A percentile compares a stretch with the other conserved stretches of the same genome.
Conservation (phyloP, 805 yeast species). For the Wickerhamomyces silvicola region DNA sequence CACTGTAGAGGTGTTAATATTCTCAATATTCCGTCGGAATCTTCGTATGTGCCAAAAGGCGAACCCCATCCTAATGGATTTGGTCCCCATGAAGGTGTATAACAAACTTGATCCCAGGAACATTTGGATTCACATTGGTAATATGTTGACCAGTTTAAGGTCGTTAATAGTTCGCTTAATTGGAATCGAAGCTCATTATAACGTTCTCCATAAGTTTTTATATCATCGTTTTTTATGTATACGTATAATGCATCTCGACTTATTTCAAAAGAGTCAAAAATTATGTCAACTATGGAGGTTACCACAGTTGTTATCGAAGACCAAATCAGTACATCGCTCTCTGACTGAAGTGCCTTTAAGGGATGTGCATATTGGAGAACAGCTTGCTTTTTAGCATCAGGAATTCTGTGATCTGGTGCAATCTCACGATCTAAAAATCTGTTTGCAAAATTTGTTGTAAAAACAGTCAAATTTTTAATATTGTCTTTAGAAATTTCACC, state of each 20-base stretch:
- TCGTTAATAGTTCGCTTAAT: constrained; percentile 18
- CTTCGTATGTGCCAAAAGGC: constrained; percentile 19
- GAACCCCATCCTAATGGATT: constrained; percentile 40
- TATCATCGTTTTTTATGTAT: constrained; percentile 12
- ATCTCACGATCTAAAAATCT: constrained; percentile 30
- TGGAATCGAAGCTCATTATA: neutral
- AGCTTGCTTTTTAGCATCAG: constrained; percentile 28
- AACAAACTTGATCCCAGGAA: constrained; percentile 43
- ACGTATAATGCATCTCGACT: constrained; percentile 23
- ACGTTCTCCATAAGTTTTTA: constrained; percentile 11
- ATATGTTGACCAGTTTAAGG: constrained; percentile 36
- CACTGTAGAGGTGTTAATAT: constrained; percentile 16
- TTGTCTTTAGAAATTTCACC: constrained; percentile 7
- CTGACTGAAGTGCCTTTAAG: constrained; percentile 28
- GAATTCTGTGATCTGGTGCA: constrained; percentile 11
- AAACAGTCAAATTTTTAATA: constrained; percentile 31
- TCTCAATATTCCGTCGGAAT: constrained; percentile 18
- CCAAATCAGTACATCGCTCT: constrained; percentile 42
- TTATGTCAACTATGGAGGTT: constrained; percentile 26
- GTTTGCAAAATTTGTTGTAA: constrained; percentile 39
- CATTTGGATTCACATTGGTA: constrained; percentile 38
- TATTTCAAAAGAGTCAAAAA: constrained; percentile 31
- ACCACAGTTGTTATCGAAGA: constrained; percentile 39
- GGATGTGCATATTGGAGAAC: constrained; percentile 44
- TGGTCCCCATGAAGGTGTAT: constrained; percentile 58